Conservation (phyloP, 768 basidiomycete species). For the Tephrocybe rancida region DNA sequence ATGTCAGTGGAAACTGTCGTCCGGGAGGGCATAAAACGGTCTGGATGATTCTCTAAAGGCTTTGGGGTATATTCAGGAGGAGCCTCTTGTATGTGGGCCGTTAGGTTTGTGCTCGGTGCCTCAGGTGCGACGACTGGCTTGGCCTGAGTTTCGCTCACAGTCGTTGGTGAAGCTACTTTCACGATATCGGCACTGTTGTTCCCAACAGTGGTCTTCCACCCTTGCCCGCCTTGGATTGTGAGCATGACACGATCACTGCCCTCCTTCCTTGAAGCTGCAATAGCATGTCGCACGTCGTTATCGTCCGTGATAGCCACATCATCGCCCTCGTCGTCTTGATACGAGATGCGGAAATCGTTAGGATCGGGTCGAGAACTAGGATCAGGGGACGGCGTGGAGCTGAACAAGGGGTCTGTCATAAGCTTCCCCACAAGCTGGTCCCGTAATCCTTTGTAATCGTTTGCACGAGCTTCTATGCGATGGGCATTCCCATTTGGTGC, state of each 20-base stretch:
- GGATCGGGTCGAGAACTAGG: not conserved
- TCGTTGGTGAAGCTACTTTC: not conserved
- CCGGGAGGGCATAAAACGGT: not conserved
- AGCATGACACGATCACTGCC: constrained; percentile 4
- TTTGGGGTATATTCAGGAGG: constrained; percentile 8
- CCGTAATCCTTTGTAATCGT: not conserved
- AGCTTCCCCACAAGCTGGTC: constrained; percentile 1
- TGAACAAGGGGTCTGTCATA: constrained; percentile 2
- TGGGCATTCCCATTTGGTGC: not conserved
- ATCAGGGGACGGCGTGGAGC: not conserved
- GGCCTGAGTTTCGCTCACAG: not conserved
- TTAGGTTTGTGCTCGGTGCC: not conserved
- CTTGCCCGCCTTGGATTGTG: not conserved
- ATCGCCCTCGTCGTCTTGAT: constrained; percentile 8
- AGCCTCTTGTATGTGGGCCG: not conserved
- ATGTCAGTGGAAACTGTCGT: not conserved
- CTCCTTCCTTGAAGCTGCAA: not conserved
- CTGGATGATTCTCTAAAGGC: not conserved
- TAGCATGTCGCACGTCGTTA: constrained; percentile 2
- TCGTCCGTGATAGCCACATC: constrained; percentile 1
- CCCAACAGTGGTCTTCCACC: not conserved
- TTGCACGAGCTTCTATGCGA: constrained; percentile 1
- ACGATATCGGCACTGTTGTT: not conserved
- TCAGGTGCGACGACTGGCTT: not conserved
- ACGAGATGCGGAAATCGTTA: constrained; percentile 3